Evolutionary conservation across 768 basidiomycete species (phyloP), one percentile per base, ranked within the genome.

Genomic region (Rhodotorula taiwanensis): DNA sequence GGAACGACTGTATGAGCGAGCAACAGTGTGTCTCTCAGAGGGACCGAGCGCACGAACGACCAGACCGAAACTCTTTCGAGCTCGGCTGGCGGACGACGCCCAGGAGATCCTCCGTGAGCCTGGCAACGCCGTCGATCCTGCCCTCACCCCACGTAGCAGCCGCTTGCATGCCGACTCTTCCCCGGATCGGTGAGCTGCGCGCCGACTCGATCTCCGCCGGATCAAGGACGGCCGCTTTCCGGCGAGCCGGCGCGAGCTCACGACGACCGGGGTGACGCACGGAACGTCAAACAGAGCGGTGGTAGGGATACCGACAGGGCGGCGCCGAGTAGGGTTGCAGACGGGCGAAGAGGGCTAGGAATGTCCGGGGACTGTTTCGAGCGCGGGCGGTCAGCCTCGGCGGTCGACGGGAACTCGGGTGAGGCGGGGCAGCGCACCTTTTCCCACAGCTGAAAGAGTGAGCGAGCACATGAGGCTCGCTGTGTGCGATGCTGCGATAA

Each of bases 201-300:
- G 20, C 43, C 43, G 23, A 44, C 43, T 21, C 43, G 43, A 8
- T 44, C 23, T 44, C 43, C 43, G 43, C 43, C 43, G 43, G 23
- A 44, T 44, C 43, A 44, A 44, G 43, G 43, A 44, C 43, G 43
- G 43, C 43, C 43, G 43, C 43, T 44, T 44, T 44, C 43, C 43
- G 43, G 43, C 43, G 43, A 21, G 43, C 23, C 23, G 43, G 43
- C 20, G 43, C 43, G 23, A n/a, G 43, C 36, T 39, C 36, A 21
- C 13, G 23, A 44, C 13, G 13, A 21, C 7, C 23, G 43, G 20
- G 41, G 41, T 41, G 13, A 20, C 20, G 41, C 20, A 20, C 11
- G 41, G 41, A 20, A 41, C 41, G 20, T 41, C 20, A 11, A 20
- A 20, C 43, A 21, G 23, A n/a, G 43, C 15, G 43, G 20, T 8